These are phyloP conservation scores for Neurospora sp. DNA, from an alignment of 2,329 filamentous ascomycete species.

Conservation along the genomic window DNA sequence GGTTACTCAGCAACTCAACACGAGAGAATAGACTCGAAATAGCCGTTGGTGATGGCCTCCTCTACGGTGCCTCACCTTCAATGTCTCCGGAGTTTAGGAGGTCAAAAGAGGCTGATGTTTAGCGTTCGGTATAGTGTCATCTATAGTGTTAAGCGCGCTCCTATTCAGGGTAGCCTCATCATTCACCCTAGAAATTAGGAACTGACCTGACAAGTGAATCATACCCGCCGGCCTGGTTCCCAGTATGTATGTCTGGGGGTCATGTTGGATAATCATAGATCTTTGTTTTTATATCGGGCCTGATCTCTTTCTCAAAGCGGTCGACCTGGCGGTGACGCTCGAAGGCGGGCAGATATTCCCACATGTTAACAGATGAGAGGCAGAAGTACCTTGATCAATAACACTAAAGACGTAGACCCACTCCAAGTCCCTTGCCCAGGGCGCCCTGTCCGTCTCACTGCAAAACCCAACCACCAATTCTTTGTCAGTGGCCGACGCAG, in stretches of 20 bases:
- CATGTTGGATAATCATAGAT: not conserved
- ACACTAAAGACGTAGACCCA: not conserved
- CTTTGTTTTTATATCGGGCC: not conserved
- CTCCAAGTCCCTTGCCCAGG: not conserved
- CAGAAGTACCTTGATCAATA: not conserved
- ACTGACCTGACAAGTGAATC: not conserved
- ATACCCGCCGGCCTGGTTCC: not conserved
- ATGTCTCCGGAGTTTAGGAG: not conserved
- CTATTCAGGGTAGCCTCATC: not conserved
- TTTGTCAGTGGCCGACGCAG: conserved; percentile 6
- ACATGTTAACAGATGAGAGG: not conserved
- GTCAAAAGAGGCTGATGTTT: not conserved
- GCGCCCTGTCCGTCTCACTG: not conserved
- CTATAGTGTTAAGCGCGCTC: not conserved
- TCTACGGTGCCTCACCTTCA: not conserved
- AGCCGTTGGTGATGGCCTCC: not conserved
- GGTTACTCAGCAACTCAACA: too few species aligned
- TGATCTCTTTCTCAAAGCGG: not conserved
- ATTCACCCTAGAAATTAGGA: not conserved
- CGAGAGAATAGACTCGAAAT: not conserved
- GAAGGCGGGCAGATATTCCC: not conserved
- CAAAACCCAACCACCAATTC: conserved; percentile 13
- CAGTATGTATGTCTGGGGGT: not conserved
- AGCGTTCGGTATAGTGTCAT: not conserved
- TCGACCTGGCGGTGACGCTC: not conserved